Evolutionary conservation across 176 grass and related monocot genomes (phyloP).

Genomic region (Poa annua): DNA sequence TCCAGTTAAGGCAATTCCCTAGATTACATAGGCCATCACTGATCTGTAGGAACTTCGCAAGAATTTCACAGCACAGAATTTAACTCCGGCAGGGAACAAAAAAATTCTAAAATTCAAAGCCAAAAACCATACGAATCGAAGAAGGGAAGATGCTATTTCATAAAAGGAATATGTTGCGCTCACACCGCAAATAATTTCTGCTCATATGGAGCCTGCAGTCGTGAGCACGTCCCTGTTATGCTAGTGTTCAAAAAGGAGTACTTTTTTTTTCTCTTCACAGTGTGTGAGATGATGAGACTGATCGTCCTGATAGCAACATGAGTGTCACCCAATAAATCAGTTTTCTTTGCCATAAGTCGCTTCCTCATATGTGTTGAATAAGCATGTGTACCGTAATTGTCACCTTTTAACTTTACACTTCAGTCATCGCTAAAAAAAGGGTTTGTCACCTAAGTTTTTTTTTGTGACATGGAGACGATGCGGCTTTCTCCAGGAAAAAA

Average conservation of each 20-base stretch:
- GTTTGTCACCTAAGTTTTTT: not conserved
- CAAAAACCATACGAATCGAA: not conserved
- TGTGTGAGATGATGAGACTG: not conserved
- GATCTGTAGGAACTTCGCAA: not conserved
- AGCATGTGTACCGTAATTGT: not conserved
- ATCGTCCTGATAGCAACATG: slow-evolving; percentile 17
- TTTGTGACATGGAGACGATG: not conserved
- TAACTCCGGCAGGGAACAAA: not conserved
- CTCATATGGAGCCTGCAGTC: not conserved
- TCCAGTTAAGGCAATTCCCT: not conserved
- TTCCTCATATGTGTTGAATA: not conserved
- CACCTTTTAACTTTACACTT: not conserved
- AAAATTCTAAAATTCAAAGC: not conserved
- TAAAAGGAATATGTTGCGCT: not conserved
- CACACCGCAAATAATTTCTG: not conserved
- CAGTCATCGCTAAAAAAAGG: not conserved
- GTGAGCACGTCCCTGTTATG: not conserved
- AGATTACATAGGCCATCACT: not conserved
- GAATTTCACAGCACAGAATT: not conserved
- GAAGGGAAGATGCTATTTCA: not conserved
- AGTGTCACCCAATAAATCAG: slow-evolving; percentile 5
- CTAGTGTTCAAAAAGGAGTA: not conserved
- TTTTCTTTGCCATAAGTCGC: slow-evolving; percentile 27
- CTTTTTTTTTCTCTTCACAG: not conserved
- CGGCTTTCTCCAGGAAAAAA: not conserved